phyloP scores from a whole-genome alignment of 2,329 filamentous ascomycete species.

The Dothidotthia symphoricarpi region DNA sequence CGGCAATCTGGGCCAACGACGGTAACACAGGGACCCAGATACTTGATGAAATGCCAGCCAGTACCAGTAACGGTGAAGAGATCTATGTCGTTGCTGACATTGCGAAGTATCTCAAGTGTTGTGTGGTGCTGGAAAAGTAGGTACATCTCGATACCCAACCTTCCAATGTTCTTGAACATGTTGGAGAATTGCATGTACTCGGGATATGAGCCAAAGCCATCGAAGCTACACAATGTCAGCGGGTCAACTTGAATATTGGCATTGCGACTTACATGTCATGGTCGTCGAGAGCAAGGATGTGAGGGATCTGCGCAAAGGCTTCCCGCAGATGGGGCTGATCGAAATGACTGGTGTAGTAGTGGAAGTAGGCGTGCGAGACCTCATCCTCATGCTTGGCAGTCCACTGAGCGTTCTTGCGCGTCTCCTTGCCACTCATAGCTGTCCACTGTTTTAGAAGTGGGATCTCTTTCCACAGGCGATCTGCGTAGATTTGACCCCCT shows the following conservation, averaged over 20 bases:
- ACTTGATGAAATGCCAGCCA: conserved; percentile 98
- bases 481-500: conserved; percentile 93
- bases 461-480: conserved; percentile 94
- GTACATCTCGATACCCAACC: conserved; percentile 96
- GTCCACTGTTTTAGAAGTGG: conserved; percentile 94
- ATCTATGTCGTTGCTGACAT: conserved; percentile 82
- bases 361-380: conserved; percentile 93
- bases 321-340: conserved; percentile 93
- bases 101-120: conserved; percentile 86
- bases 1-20: conserved; percentile 88
- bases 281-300: conserved; percentile 88
- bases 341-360: conserved; percentile 98
- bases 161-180: conserved; percentile 97
- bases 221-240: conserved; percentile 62
- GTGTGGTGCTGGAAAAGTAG: conserved; percentile 98
- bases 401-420: conserved; percentile 85
- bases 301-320: conserved; percentile 95
- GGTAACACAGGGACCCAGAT: conserved; percentile 84
- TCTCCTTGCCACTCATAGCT: conserved; percentile 86
- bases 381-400: conserved; percentile 94
- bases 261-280: conserved; percentile 82
- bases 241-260: too few species aligned
- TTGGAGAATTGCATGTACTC: conserved; percentile 98
- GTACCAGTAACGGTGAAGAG: conserved; percentile 96
- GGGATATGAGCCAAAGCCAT: conserved; percentile 94